phyloP scores from a whole-genome alignment of 2,329 filamentous ascomycete genomes.

The Penicillium sp. region DNA sequence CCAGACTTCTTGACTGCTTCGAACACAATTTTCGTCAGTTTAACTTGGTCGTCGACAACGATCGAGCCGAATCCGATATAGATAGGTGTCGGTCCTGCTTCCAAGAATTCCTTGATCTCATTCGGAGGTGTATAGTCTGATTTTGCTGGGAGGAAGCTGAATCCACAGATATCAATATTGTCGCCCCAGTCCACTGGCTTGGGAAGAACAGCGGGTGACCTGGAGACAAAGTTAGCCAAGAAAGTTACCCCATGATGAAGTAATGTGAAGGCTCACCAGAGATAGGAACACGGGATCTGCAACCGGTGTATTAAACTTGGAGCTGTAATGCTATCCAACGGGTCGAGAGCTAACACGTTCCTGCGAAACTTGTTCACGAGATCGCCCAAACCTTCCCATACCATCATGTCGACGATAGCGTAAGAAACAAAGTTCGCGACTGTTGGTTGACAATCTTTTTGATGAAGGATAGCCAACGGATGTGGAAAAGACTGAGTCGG shows the following conservation, averaged over 20 bases:
- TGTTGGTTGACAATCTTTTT: slow-evolving; percentile 70
- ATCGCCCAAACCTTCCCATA: slow-evolving; percentile 89
- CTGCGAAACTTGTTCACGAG: slow-evolving; percentile 85
- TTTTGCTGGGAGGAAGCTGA: slow-evolving; percentile 70
- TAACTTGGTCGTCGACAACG: slow-evolving; percentile 72
- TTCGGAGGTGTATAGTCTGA: slow-evolving; percentile 64
- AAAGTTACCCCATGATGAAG: not conserved
- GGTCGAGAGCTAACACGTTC: slow-evolving; percentile 70
- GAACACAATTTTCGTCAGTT: slow-evolving; percentile 69
- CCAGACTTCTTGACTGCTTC: slow-evolving; percentile 66
- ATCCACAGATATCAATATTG: slow-evolving; percentile 71
- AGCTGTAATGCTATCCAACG: slow-evolving; percentile 76
- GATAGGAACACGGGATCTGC: slow-evolving; percentile 82
- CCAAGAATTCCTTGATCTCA: slow-evolving; percentile 65
- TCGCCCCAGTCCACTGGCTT: slow-evolving; percentile 74
- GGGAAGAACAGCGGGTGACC: slow-evolving; percentile 72
- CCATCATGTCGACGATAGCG: slow-evolving; percentile 82
- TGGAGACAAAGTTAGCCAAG: slow-evolving; percentile 18
- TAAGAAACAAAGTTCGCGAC: slow-evolving; percentile 82
- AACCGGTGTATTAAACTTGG: slow-evolving; percentile 75
- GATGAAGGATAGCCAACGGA: slow-evolving; percentile 77
- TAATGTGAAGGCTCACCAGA: slow-evolving; percentile 57
- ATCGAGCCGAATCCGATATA: slow-evolving; percentile 85
- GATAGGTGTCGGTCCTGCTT: slow-evolving; percentile 67
- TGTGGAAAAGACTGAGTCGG: slow-evolving; percentile 83